Percentiles rank a stretch among this genome's conserved stretches.
These are phyloP conservation scores for Barnettozyma botsteinii DNA, from an alignment of 805 yeast species.

Conservation along the genomic window DNA sequence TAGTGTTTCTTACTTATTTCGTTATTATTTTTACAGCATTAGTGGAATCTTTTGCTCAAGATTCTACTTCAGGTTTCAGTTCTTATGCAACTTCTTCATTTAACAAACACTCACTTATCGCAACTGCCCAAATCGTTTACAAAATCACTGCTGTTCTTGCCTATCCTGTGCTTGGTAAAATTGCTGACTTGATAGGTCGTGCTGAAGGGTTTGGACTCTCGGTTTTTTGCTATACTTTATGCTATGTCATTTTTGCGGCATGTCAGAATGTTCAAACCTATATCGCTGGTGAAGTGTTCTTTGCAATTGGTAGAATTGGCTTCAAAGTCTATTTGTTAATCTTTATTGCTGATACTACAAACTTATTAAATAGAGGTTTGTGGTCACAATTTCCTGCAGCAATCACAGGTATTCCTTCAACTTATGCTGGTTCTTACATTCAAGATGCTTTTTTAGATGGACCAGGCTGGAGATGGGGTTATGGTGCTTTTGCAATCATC, in stretches of 20 bases:
- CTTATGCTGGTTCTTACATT: conserved; percentile 25
- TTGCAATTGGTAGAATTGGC: conserved; percentile 35
- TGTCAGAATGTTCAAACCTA: conserved; percentile 29
- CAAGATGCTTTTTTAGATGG: conserved; percentile 28
- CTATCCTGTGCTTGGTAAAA: conserved; percentile 34
- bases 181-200: conserved; percentile 34
- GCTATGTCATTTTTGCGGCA: conserved; percentile 31
- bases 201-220: conserved; percentile 33
- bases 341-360: conserved; percentile 35
- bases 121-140: conserved; percentile 34
- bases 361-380: conserved; percentile 33
- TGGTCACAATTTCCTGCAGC: conserved; percentile 33
- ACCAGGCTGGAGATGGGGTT: conserved; percentile 45
- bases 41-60: conserved; percentile 26
- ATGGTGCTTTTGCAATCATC: conserved; percentile 40
- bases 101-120: conserved; percentile 32
- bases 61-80: conserved; percentile 22
- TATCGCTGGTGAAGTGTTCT: conserved; percentile 31
- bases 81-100: conserved; percentile 34
- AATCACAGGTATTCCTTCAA: conserved; percentile 25
- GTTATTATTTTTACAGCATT: conserved; percentile 25
- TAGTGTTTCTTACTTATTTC: conserved; percentile 24
- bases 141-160: conserved; percentile 33
- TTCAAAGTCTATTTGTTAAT: conserved; percentile 31
- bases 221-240: conserved; percentile 27